Percentiles rank a stretch among this genome's conserved stretches.
These are phyloP conservation scores for Cercospora sojina DNA, from an alignment of 2,329 filamentous ascomycete genomes.

Conservation along the genomic window DNA sequence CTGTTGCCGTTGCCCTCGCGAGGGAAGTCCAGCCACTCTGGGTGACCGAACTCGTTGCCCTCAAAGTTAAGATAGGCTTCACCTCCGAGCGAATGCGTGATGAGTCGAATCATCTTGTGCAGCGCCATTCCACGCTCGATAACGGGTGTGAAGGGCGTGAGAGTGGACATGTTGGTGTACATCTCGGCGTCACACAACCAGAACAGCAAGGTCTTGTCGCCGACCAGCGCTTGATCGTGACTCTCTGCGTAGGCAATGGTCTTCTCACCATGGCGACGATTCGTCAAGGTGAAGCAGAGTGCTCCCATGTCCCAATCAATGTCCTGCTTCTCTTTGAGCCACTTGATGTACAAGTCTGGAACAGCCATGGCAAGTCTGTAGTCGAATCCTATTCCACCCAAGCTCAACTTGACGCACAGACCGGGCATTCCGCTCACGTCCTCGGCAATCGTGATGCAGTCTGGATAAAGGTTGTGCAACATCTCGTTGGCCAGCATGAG, in stretches of 20 bases:
- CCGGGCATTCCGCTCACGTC: conserved; percentile 98
- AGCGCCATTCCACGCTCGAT: conserved; percentile 89
- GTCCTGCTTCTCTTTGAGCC: conserved; percentile 89
- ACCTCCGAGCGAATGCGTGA: conserved; percentile 87
- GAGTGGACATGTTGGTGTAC: conserved; percentile 93
- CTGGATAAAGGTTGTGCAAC: conserved; percentile 85
- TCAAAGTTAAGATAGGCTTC: conserved; percentile 99
- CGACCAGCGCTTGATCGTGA: conserved; percentile 49
- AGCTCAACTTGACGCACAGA: conserved; percentile 78
- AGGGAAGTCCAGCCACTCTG: conserved; percentile 98
- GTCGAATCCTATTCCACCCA: conserved; percentile 94
- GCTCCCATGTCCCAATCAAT: conserved; percentile 86
- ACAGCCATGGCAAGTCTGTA: conserved; percentile 97
- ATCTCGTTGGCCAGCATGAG: conserved; percentile 96
- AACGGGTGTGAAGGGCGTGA: conserved; percentile 79
- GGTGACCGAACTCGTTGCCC: conserved; percentile 97
- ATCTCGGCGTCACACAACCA: conserved; percentile 96
- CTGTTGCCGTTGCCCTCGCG: conserved; percentile 64
- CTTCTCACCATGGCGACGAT: conserved; percentile 93
- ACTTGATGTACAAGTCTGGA: conserved; percentile 99
- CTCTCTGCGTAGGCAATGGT: conserved; percentile 66
- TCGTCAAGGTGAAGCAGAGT: conserved; percentile 84
- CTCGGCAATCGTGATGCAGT: conserved; percentile 87
- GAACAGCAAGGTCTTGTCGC: conserved; percentile 96
- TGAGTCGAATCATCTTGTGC: conserved; percentile 95